Conservation (phyloP, 768 basidiomycete species). For the Podaxis pistillaris region DNA sequence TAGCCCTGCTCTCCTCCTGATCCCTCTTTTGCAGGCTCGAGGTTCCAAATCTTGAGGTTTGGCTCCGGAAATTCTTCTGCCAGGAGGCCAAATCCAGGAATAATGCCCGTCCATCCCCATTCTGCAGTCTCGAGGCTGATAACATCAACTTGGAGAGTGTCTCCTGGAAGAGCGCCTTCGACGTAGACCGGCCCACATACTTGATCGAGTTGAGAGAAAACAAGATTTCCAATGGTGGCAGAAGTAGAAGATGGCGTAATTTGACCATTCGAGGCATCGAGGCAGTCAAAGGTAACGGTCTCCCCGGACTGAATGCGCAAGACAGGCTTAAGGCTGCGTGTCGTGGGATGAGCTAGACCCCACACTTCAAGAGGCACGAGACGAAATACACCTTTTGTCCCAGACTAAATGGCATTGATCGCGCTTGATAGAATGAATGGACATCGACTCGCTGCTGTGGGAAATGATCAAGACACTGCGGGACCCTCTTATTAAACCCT, state of each 20-base stretch:
- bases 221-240: slow-evolving; percentile 34
- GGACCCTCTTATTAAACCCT: background rate
- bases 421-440: slow-evolving; percentile 55
- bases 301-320: slow-evolving; percentile 51
- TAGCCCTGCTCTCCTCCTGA: slow-evolving; percentile 25
- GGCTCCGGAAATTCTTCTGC: slow-evolving; percentile 53
- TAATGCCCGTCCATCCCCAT: slow-evolving; percentile 64
- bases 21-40: slow-evolving; percentile 29
- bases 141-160: slow-evolving; percentile 60
- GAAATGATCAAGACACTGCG: background rate
- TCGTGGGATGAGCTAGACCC: background rate
- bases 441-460: slow-evolving; percentile 15
- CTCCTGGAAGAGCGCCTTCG: slow-evolving; percentile 49
- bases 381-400: slow-evolving; percentile 50
- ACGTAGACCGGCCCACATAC: slow-evolving; percentile 61
- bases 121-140: slow-evolving; percentile 48
- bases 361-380: background rate
- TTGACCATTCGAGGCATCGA: slow-evolving; percentile 65
- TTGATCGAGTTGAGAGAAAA: slow-evolving; percentile 51
- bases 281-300: slow-evolving; percentile 55
- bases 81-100: slow-evolving; percentile 60
- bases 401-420: slow-evolving; percentile 54
- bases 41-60: slow-evolving; percentile 53
- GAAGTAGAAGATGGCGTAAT: slow-evolving; percentile 42
- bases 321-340: slow-evolving; percentile 47